Conservation (phyloP, 371 early-diverging fungal genomes). For the Mortierella sp. region DNA sequence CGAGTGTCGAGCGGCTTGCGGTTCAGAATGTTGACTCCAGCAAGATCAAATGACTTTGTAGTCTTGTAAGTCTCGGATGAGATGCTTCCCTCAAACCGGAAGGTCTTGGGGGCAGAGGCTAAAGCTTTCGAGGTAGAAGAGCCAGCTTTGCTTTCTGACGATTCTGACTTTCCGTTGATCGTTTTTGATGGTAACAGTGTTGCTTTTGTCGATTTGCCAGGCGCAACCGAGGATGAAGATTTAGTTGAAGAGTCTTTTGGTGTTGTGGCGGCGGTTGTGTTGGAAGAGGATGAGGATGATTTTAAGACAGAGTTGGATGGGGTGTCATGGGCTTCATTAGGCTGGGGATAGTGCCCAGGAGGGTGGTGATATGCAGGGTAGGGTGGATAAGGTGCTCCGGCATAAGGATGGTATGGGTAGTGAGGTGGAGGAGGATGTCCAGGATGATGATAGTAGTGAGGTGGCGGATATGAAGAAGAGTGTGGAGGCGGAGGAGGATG, state of each 20-base stretch:
- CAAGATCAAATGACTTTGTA: constrained; percentile 50
- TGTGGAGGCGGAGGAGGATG: constrained; percentile 14
- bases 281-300: constrained; percentile 10
- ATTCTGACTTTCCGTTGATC: not conserved
- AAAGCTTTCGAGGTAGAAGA: constrained; percentile 56
- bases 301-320: not conserved
- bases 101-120: constrained; percentile 49
- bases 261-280: not conserved
- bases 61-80: constrained; percentile 53
- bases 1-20: constrained; percentile 73
- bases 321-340: constrained; percentile 4
- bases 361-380: constrained; percentile 29
- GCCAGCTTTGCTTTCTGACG: not conserved
- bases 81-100: constrained; percentile 53
- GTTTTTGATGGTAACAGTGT: not conserved
- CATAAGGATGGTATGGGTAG: constrained; percentile 45
- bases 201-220: constrained; percentile 7
- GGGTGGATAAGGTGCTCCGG: constrained; percentile 23
- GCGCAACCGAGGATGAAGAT: constrained; percentile 2
- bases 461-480: constrained; percentile 15
- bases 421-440: constrained; percentile 37
- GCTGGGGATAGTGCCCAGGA: constrained; percentile 13
- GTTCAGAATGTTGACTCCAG: constrained; percentile 74
- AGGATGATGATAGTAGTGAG: constrained; percentile 27
- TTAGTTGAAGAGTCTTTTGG: not conserved